phyloP scores from a whole-genome alignment of 768 basidiomycete genomes.

The Auricularia sp. region DNA sequence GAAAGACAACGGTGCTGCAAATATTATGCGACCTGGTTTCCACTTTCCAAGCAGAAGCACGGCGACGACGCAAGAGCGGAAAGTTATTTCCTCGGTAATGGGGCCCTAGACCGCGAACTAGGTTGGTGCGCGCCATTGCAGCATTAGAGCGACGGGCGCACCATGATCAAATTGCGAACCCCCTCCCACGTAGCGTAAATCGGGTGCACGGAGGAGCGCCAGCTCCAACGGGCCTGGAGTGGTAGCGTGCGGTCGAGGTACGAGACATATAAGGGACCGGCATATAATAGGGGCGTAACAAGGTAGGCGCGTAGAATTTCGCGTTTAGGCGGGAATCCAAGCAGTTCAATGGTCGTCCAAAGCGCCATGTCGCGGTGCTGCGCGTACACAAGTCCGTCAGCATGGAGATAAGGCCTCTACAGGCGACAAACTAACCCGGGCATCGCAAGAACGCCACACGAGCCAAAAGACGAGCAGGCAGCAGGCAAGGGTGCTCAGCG shows the following conservation, averaged over 20 bases:
- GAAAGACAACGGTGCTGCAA: conserved; percentile 76
- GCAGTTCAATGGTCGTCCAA: conserved; percentile 25
- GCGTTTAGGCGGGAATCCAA: conserved; percentile 26
- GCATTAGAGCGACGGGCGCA: conserved; percentile 5
- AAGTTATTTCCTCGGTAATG: conserved; percentile 86
- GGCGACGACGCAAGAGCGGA: conserved; percentile 73
- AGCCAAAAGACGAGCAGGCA: conserved; percentile 37
- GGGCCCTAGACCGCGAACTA: conserved; percentile 49
- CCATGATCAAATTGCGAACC: conserved; percentile 56
- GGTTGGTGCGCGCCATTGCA: background rate
- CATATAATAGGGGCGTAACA: conserved; percentile 61
- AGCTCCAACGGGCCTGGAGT: conserved; percentile 41
- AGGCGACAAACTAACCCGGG: conserved; percentile 8
- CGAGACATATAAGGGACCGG: conserved; percentile 62
- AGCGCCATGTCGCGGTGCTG: conserved; percentile 10
- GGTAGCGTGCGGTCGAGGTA: conserved; percentile 42
- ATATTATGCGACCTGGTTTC: conserved; percentile 51
- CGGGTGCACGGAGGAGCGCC: conserved; percentile 27
- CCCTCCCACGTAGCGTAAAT: conserved; percentile 46
- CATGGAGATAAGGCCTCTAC: background rate
- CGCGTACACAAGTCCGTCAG: background rate
- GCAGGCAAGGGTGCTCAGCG: conserved; percentile 48
- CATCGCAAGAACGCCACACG: conserved; percentile 25
- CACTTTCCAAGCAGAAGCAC: conserved; percentile 59
- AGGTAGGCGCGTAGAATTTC: conserved; percentile 34